Evolutionary conservation across 2,329 filamentous ascomycete genomes (phyloP).

Genomic region (Colletotrichum echinochloae): DNA sequence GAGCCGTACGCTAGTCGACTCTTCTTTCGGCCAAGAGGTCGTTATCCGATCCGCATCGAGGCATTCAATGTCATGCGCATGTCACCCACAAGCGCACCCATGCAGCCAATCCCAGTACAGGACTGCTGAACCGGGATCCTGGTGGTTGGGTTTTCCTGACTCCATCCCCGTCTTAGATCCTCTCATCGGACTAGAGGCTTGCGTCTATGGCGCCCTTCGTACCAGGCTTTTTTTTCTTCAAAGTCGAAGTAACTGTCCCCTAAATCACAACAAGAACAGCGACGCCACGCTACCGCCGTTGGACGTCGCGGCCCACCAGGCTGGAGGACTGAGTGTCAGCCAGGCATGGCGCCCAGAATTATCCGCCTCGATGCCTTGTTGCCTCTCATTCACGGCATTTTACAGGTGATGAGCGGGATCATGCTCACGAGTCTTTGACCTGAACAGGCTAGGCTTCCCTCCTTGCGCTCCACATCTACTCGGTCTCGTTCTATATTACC

Average conservation of each 20-base stretch:
- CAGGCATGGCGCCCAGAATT: background rate
- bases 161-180: background rate
- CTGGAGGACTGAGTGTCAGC: conserved; percentile 16
- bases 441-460: conserved; percentile 8
- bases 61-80: background rate
- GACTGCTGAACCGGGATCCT: background rate
- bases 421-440: conserved; percentile 4
- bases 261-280: background rate
- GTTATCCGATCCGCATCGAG: no score
- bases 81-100: background rate
- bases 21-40: background rate
- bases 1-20: background rate
- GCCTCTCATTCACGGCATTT: background rate
- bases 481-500: background rate
- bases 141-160: conserved; percentile 2
- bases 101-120: background rate
- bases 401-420: background rate
- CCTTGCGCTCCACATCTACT: background rate
- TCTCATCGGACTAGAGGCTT: background rate
- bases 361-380: background rate
- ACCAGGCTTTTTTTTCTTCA: background rate
- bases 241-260: background rate
- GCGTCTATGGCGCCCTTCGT: background rate
- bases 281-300: background rate
- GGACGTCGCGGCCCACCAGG: conserved; percentile 18